phyloP scores from a whole-genome alignment of 2,329 filamentous ascomycete species.

The Sphaerulina vaccinii region DNA sequence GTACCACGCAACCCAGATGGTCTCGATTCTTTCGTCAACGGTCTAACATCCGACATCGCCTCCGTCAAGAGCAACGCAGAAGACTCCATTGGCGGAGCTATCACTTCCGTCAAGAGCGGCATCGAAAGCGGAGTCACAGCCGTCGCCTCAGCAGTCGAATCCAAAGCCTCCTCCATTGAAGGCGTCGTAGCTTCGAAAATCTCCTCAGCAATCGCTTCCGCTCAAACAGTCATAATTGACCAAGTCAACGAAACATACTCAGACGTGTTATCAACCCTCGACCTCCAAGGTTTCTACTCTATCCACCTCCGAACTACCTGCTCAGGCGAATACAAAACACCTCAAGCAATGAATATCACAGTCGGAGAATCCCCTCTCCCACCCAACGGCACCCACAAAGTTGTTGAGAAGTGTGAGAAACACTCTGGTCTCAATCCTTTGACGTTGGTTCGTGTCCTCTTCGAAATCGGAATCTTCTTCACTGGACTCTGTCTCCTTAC shows the following conservation, averaged over 20 bases:
- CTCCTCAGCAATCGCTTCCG: conserved; percentile 29
- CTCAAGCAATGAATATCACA: conserved; percentile 44
- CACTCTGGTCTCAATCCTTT: conserved; percentile 52
- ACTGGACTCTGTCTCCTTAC: conserved; percentile 52
- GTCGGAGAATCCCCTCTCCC: conserved; percentile 29
- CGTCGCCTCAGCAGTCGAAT: conserved; percentile 24
- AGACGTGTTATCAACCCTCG: conserved; percentile 48
- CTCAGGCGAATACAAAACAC: conserved; percentile 45
- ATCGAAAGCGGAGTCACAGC: conserved; percentile 27
- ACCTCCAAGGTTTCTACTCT: conserved; percentile 61
- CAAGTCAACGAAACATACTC: conserved; percentile 40
- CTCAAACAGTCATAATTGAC: conserved; percentile 45
- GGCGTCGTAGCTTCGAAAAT: conserved; percentile 25
- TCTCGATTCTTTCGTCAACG: conserved; percentile 33
- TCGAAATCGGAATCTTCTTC: conserved; percentile 56
- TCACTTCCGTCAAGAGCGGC: conserved; percentile 26
- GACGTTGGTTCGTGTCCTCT: conserved; percentile 59
- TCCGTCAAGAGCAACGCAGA: conserved; percentile 21
- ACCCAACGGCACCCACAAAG: conserved; percentile 44
- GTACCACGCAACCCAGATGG: conserved; percentile 19
- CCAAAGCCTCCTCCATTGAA: conserved; percentile 20
- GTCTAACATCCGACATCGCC: conserved; percentile 17
- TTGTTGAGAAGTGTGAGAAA: conserved; percentile 56
- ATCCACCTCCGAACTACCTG: conserved; percentile 62
- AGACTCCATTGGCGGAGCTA: conserved; percentile 20